phyloP scores from a whole-genome alignment of 2,329 filamentous ascomycete species.

The Harringtonia lauricola region DNA sequence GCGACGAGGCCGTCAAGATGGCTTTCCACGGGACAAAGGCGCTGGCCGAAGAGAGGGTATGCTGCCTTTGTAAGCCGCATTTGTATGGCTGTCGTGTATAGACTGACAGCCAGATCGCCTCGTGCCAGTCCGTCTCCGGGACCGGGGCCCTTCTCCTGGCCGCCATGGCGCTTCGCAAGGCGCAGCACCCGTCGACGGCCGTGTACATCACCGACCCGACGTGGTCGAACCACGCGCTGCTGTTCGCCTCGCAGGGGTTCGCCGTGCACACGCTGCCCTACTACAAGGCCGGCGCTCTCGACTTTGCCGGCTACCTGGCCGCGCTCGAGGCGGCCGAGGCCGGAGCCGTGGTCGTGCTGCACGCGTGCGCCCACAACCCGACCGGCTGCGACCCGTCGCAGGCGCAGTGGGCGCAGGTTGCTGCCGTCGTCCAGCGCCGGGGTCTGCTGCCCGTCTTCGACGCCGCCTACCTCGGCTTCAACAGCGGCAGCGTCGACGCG shows the following conservation, averaged over 20 bases:
- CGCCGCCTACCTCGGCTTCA: conserved; percentile 94
- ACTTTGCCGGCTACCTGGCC: conserved; percentile 77
- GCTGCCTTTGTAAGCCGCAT: neutral
- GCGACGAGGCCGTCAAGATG: conserved; percentile 61
- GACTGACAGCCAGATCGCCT: conserved; percentile 55
- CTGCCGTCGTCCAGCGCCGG: conserved; percentile 61
- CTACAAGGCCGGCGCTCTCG: conserved; percentile 60
- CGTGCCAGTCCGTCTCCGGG: conserved; percentile 89
- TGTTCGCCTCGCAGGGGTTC: conserved; percentile 44
- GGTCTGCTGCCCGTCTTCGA: conserved; percentile 97
- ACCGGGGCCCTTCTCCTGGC: conserved; percentile 91
- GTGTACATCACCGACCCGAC: conserved; percentile 92
- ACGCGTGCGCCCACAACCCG: conserved; percentile 95
- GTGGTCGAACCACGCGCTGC: conserved; percentile 98
- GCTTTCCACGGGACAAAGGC: conserved; percentile 12
- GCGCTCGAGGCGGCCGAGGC: conserved; percentile 60
- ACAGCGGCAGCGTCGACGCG: conserved; percentile 71
- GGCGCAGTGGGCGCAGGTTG: conserved; percentile 90
- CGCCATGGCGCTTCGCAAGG: conserved; percentile 91
- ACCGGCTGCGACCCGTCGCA: conserved; percentile 90
- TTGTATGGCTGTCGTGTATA: neutral
- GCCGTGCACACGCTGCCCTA: conserved; percentile 30
- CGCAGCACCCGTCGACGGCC: conserved; percentile 45
- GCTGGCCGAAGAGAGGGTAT: neutral
- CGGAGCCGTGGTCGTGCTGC: conserved; percentile 76